phyloP scores from a whole-genome alignment of 805 yeast species.

The Cephaloascus albidus region DNA sequence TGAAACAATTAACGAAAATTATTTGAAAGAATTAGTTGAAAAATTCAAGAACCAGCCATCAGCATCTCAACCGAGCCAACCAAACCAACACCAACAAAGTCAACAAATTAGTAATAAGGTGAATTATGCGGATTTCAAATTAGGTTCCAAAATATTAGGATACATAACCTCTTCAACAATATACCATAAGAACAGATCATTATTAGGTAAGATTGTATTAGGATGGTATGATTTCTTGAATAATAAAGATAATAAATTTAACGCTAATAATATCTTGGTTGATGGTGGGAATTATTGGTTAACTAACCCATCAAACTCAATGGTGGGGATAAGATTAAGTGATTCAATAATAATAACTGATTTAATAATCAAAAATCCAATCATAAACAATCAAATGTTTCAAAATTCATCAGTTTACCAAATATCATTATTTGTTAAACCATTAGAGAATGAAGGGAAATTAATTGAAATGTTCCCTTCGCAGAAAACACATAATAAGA shows the following conservation, averaged over 20 bases:
- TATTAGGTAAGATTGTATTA: conserved; percentile 17
- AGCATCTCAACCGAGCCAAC: too few species aligned
- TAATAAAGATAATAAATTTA: conserved; percentile 12
- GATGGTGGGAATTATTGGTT: conserved; percentile 26
- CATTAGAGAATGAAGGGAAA: background rate
- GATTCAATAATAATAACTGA: conserved; percentile 24
- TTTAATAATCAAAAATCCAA: conserved; percentile 14
- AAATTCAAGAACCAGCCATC: background rate
- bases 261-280: conserved; percentile 27
- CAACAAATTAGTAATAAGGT: too few species aligned
- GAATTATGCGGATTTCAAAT: conserved; percentile 28
- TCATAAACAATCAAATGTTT: conserved; percentile 7
- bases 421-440: background rate
- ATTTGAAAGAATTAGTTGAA: background rate
- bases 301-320: conserved; percentile 17
- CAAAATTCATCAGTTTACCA: conserved; percentile 5
- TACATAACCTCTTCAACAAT: conserved; percentile 10
- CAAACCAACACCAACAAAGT: too few species aligned
- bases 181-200: conserved; percentile 8
- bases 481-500: background rate
- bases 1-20: conserved; percentile 7
- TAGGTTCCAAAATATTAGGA: conserved; percentile 29
- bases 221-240: conserved; percentile 31
- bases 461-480: background rate
- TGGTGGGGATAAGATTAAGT: conserved; percentile 24